Evolutionary conservation across 2,329 filamentous ascomycete genomes (phyloP), one percentile per base, ranked within the genome.

Genomic region (Botrytis deweyae): DNA sequence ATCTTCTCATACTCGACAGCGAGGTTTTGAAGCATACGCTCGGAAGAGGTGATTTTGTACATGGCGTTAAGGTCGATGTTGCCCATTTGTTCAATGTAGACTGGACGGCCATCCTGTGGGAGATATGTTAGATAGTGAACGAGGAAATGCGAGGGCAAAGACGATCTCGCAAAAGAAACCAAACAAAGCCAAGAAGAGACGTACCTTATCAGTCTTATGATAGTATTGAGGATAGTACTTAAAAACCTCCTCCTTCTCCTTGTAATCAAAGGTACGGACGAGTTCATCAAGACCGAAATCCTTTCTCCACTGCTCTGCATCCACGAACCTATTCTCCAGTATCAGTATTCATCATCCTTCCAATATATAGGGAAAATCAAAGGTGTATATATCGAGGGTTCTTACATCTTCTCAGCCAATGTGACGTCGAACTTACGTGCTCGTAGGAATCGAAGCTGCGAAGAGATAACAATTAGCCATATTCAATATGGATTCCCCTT

Each of bases 211-310:
- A 20, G 91, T 95, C 87, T 98, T 98, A 89, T 99, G 96, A 87
- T 99, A 99, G 87, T 96, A 99, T 85, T 99, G 96, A 66, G 94
- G 94, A 85, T 99, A 99, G 87, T 93, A 97, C 84, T 95, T 87
- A 84, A 93, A 93, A 74, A 99, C 89, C 82, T 95, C 83, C 72
- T 88, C 82, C 84, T 95, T 96, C 88, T 98, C 95, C 76, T 88
- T 87, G 86, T 97, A 98, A 75, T 96, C 90, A 87, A 97, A 97
- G 79, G 86, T 91, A 76, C 89, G 90, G 72, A 95, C 89, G 55
- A 93, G 88, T 77, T 95, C 88, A 84, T 98, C 93, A 46, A 97
- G 92, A 76, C 92, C 90, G 80, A 92, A 96, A 73, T 95, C 90
- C 83, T 92, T 91, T 83, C 96, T 90, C 96, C 96, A 99, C 82